phyloP scores from a whole-genome alignment of 305 asterid species.

The Withania somnifera region DNA sequence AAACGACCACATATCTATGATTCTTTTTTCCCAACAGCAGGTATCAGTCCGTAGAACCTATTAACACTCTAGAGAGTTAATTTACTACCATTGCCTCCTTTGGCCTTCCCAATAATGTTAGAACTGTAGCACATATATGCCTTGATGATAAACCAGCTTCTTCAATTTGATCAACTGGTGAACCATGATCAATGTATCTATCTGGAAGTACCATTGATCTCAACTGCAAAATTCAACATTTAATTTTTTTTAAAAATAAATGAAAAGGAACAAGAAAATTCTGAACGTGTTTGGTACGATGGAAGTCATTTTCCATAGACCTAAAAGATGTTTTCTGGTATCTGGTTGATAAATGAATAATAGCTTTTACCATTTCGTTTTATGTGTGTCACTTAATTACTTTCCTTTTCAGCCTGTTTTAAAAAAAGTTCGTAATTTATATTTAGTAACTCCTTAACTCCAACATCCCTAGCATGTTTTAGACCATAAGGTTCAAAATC shows the following conservation, averaged over 20 bases:
- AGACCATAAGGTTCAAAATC: not conserved
- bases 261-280: not conserved
- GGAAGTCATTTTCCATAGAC: not conserved
- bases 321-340: not conserved
- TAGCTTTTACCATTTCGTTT: too few relatives aligned
- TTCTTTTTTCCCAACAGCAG: not conserved
- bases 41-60: not conserved
- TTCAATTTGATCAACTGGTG: constrained; percentile 66
- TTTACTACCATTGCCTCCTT: constrained; percentile 36
- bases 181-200: constrained; percentile 70
- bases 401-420: not conserved
- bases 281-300: not conserved
- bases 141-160: constrained; percentile 60
- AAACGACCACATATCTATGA: not conserved
- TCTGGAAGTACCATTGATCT: constrained; percentile 76
- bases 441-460: not conserved
- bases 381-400: not conserved
- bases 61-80: not conserved
- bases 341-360: not conserved
- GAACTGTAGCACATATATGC: constrained; percentile 55
- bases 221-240: constrained; percentile 33
- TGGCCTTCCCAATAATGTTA: constrained; percentile 54
- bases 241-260: not conserved
- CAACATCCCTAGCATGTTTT: not conserved
- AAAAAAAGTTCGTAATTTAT: not conserved